These are phyloP conservation scores for Sanghuangporus baumii DNA, from an alignment of 1,284 basidiomycete genomes.

Conservation along the genomic window DNA sequence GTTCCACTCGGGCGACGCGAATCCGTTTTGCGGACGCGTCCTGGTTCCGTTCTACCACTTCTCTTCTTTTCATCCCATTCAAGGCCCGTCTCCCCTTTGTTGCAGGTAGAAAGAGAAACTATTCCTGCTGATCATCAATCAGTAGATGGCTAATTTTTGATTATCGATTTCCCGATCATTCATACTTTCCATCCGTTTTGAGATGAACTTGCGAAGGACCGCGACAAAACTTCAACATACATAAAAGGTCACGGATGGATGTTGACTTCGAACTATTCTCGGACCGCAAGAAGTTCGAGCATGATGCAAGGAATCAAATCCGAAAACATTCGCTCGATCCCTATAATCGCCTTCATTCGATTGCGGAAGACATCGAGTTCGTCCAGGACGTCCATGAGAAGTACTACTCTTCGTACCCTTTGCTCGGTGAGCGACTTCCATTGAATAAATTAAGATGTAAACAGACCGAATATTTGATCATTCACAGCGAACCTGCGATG, in stretches of 20 bases:
- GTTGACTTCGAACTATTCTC: not conserved
- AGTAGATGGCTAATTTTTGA: too few species aligned
- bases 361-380: slow-evolving; percentile 71
- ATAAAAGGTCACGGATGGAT: not conserved
- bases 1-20: not conserved
- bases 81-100: too few species aligned
- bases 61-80: not conserved
- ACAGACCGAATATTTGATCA: slow-evolving; percentile 8
- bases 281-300: slow-evolving; percentile 12
- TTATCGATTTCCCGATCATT: too few species aligned
- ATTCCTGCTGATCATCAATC: too few species aligned
- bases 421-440: slow-evolving; percentile 32
- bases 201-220: not conserved
- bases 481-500: slow-evolving; percentile 82
- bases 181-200: not conserved
- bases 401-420: slow-evolving; percentile 34
- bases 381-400: slow-evolving; percentile 51
- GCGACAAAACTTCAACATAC: not conserved
- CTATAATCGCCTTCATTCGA: slow-evolving; percentile 84
- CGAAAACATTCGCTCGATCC: slow-evolving; percentile 69
- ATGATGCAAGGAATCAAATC: slow-evolving; percentile 39
- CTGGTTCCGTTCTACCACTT: not conserved
- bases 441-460: slow-evolving; percentile 24
- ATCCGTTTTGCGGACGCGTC: not conserved
- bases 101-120: too few species aligned